These are phyloP conservation scores for Penicillium brasilianum DNA, from an alignment of 2,329 filamentous ascomycete species.

Conservation along the genomic window DNA sequence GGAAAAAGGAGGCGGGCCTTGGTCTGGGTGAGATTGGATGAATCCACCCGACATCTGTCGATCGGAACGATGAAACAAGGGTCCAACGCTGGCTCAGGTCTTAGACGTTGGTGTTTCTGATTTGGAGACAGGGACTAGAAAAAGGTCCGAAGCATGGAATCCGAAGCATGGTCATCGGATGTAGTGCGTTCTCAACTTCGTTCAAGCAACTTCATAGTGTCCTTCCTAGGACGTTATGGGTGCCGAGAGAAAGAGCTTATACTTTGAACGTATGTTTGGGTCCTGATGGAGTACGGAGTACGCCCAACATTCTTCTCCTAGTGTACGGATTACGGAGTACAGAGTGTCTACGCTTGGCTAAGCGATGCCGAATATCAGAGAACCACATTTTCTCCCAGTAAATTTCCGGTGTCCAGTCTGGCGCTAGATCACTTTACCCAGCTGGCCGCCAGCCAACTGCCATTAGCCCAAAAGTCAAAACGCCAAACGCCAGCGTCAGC, in stretches of 20 bases:
- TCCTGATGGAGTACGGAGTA: not conserved
- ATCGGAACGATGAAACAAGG: conserved; percentile 28
- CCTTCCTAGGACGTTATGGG: not conserved
- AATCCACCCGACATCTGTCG: conserved; percentile 17
- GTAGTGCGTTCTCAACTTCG: conserved; percentile 1
- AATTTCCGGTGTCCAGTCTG: conserved; percentile 5
- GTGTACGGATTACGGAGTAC: too few species aligned
- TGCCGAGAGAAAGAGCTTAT: not conserved
- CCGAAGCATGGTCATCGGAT: too few species aligned
- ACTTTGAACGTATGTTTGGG: not conserved
- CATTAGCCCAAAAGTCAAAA: not conserved
- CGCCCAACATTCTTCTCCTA: not conserved
- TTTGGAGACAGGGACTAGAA: conserved; percentile 13
- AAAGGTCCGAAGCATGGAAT: not conserved
- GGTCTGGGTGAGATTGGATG: conserved; percentile 11
- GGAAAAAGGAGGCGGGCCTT: conserved; percentile 1
- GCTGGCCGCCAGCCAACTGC: not conserved
- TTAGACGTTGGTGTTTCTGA: conserved; percentile 10
- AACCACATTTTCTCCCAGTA: not conserved
- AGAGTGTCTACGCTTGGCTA: not conserved
- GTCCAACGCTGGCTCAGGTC: conserved; percentile 30
- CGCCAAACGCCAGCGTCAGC: not conserved
- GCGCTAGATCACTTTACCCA: not conserved
- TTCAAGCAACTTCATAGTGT: not conserved
- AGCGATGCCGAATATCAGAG: not conserved